phyloP scores from a whole-genome alignment of 805 yeast species.

The Saturnispora diversa region DNA sequence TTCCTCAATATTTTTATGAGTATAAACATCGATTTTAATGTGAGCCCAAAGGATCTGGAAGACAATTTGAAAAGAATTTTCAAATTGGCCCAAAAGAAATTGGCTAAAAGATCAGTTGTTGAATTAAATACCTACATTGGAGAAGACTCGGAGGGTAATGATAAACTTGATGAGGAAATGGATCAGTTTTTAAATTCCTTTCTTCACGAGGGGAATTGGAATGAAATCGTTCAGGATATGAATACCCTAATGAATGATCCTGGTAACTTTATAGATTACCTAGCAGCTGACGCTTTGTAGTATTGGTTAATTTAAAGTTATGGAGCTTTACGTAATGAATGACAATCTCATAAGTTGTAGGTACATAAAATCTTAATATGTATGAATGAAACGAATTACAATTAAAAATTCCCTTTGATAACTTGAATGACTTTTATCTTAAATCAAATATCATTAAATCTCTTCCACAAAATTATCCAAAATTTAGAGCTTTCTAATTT shows the following conservation, averaged over 20 bases:
- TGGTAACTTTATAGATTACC: not conserved
- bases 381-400: no score
- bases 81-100: not conserved
- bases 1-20: conserved; percentile 1
- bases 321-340: no score
- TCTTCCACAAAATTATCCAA: no score
- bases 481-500: no score
- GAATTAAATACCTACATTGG: not conserved
- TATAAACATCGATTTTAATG: not conserved
- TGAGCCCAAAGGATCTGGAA: not conserved
- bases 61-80: not conserved
- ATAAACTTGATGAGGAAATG: not conserved
- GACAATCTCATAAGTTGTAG: no score
- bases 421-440: no score
- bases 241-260: conserved; percentile 6
- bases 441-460: no score
- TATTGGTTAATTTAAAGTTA: no score
- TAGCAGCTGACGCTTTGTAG: not conserved
- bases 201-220: not conserved
- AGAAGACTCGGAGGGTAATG: not conserved
- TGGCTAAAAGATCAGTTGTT: not conserved
- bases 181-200: conserved; percentile 1
- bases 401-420: no score
- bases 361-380: no score
- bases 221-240: conserved; percentile 2